These are phyloP conservation scores for Chrysoporthe puriensis DNA, from an alignment of 2,329 filamentous ascomycete genomes.

Conservation along the genomic window DNA sequence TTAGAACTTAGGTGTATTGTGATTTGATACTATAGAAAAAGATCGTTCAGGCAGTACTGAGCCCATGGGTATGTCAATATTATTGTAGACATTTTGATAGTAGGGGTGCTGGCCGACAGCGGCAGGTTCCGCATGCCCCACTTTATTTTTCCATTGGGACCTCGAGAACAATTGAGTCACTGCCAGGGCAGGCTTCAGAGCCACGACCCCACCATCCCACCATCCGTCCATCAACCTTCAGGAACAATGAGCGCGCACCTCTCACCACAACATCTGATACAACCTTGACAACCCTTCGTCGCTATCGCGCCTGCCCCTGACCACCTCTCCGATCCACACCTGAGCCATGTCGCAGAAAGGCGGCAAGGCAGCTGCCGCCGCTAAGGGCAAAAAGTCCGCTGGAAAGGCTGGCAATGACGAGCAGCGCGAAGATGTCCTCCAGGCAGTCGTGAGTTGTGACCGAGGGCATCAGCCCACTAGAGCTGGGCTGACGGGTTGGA, in stretches of 20 bases:
- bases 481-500: conserved; percentile 30
- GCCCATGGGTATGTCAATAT: not conserved
- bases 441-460: conserved; percentile 55
- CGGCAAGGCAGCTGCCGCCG: conserved; percentile 39
- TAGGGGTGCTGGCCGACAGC: conserved; percentile 8
- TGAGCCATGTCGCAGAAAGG: conserved; percentile 49
- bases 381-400: conserved; percentile 57
- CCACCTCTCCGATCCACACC: not conserved
- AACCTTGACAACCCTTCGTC: not conserved
- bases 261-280: not conserved
- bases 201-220: conserved; percentile 9
- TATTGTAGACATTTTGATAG: not conserved
- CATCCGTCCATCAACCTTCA: not conserved
- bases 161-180: conserved; percentile 13
- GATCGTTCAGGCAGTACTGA: not conserved
- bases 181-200: not conserved
- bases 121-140: conserved; percentile 10
- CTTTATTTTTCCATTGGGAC: conserved; percentile 5
- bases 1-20: too few relatives aligned
- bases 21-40: too few relatives aligned
- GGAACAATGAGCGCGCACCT: conserved; percentile 4
- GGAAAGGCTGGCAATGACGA: conserved; percentile 53
- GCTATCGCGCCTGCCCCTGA: not conserved
- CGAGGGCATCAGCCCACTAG: conserved; percentile 32
- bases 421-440: conserved; percentile 62